phyloP scores from a whole-genome alignment of 2,329 filamentous ascomycete species.

The Aspergillus quadricinctus region DNA sequence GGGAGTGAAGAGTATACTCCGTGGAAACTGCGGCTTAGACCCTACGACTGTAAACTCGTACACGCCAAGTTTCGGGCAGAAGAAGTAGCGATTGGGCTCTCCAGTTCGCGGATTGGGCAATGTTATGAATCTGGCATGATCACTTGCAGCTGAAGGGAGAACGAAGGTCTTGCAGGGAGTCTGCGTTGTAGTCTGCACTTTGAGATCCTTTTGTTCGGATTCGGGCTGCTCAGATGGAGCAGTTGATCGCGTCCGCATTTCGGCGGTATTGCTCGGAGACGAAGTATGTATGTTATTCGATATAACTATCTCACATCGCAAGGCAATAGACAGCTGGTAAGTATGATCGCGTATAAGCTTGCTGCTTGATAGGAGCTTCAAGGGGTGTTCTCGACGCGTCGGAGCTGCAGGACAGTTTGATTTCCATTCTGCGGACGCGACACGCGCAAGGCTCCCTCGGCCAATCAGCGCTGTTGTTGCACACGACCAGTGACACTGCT shows the following conservation, averaged over 20 bases:
- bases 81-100: constrained; percentile 50
- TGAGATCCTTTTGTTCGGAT: constrained; percentile 15
- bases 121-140: constrained; percentile 52
- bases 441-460: constrained; percentile 22
- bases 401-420: constrained; percentile 2
- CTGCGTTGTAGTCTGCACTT: constrained; percentile 19
- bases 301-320: not conserved
- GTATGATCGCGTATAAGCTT: not conserved
- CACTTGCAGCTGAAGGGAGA: constrained; percentile 50
- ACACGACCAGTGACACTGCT: not conserved
- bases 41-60: constrained; percentile 59
- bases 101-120: constrained; percentile 52
- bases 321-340: not conserved
- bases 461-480: constrained; percentile 17
- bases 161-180: constrained; percentile 51
- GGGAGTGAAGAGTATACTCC: constrained; percentile 53
- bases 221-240: constrained; percentile 10
- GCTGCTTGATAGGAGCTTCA: not conserved
- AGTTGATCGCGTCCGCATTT: constrained; percentile 26
- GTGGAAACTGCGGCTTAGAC: constrained; percentile 46
- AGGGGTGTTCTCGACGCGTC: not conserved
- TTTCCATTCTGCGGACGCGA: constrained; percentile 17
- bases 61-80: constrained; percentile 55
- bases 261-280: not conserved
- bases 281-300: not conserved